These are phyloP conservation scores for Cryptosporidium meleagridis DNA, from an alignment of 169 alveolate genomes.

Conservation along the genomic window DNA sequence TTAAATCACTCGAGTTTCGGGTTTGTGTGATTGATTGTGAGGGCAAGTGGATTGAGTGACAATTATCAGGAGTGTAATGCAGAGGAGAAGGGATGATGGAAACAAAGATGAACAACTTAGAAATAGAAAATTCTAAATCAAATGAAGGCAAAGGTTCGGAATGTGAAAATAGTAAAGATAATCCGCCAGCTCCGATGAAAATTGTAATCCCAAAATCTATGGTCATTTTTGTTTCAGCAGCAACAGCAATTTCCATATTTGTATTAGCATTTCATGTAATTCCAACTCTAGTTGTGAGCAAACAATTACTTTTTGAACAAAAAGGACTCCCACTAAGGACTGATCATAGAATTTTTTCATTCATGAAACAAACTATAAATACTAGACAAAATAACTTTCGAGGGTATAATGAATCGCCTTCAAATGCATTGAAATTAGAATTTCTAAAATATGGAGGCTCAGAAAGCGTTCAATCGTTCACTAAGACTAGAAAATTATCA, in stretches of 20 bases:
- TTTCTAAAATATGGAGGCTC: not conserved
- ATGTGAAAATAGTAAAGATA: not conserved
- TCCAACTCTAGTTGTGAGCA: not conserved
- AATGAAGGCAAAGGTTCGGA: not conserved
- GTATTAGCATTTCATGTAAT: not conserved
- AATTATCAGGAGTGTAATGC: constrained; percentile 7
- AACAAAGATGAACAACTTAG: not conserved
- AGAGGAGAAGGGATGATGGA: not conserved
- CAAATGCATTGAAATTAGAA: not conserved
- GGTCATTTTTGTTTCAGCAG: not conserved
- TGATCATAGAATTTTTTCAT: not conserved
- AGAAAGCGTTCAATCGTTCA: not conserved
- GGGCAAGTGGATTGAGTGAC: not conserved
- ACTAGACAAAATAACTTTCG: not conserved
- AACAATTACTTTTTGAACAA: not conserved
- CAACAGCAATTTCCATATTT: not conserved
- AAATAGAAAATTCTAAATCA: not conserved
- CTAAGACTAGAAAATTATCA: not conserved
- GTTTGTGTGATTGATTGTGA: constrained; percentile 7
- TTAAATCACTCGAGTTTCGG: not conserved
- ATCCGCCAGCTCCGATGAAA: not conserved
- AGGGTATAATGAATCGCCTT: not conserved
- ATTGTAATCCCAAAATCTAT: not conserved
- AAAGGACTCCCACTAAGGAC: not conserved
- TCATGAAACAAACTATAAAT: not conserved